Evolutionary conservation across 179 eudicot genomes (phyloP).

Genomic region (Silene noctiflora): DNA sequence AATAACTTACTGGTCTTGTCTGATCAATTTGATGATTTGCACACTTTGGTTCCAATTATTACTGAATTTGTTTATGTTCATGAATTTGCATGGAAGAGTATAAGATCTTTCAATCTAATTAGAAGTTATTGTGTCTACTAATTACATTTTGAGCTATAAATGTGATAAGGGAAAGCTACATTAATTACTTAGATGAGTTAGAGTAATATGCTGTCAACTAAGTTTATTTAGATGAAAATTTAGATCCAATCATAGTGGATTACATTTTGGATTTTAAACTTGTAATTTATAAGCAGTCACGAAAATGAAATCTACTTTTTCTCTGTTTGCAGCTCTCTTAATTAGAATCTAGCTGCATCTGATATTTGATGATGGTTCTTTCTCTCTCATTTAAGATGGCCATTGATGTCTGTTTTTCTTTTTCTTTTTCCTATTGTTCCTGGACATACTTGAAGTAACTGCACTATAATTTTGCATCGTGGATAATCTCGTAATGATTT

Average conservation of each 20-base stretch:
- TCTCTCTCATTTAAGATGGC: neutral
- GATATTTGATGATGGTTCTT: neutral
- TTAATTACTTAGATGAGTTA: too few species aligned
- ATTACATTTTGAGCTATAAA: neutral
- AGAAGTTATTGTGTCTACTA: neutral
- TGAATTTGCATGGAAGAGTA: neutral
- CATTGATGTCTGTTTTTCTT: neutral
- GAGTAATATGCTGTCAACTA: neutral
- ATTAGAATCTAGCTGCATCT: neutral
- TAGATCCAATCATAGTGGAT: neutral
- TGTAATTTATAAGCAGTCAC: neutral
- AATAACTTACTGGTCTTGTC: conserved; percentile 1
- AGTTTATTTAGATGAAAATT: too few species aligned
- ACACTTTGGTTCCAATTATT: neutral
- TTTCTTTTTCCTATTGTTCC: neutral
- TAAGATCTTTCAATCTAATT: neutral
- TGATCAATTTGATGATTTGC: neutral
- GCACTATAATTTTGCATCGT: neutral
- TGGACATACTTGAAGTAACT: neutral
- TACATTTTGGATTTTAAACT: neutral
- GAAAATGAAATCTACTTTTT: neutral
- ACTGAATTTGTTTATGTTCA: neutral
- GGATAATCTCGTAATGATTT: neutral
- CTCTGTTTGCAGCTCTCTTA: neutral
- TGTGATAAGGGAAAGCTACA: neutral